Conservation (phyloP, 129 eudicot species). For the Flaveria sonorensis region DNA sequence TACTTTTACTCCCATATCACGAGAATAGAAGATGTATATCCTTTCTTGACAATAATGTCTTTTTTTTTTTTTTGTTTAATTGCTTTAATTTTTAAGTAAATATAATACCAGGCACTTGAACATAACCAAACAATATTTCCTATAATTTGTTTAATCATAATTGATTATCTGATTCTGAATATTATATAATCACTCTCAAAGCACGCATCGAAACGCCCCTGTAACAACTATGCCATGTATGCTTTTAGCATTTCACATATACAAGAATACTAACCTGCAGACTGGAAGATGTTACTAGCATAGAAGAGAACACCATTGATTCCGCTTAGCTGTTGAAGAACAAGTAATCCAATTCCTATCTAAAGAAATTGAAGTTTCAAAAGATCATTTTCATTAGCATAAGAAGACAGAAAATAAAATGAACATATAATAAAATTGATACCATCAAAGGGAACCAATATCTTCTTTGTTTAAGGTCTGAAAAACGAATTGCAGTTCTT, state of each 20-base stretch:
- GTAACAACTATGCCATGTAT: background rate
- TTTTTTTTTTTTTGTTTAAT: background rate
- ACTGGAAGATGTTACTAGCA: slow-evolving; percentile 72
- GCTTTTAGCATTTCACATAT: background rate
- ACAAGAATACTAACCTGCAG: slow-evolving; percentile 60
- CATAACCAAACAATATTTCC: background rate
- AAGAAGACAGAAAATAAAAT: background rate
- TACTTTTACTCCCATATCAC: background rate
- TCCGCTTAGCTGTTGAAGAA: slow-evolving; percentile 83
- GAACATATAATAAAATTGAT: slow-evolving; percentile 8
- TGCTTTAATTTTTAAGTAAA: background rate
- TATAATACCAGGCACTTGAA: background rate
- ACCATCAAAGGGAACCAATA: slow-evolving; percentile 97
- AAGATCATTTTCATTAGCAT: background rate
- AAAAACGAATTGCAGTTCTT: slow-evolving; percentile 76
- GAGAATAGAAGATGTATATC: background rate
- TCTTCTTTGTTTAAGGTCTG: slow-evolving; percentile 84
- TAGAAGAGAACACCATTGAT: slow-evolving; percentile 88
- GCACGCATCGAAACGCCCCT: slow-evolving; percentile 3
- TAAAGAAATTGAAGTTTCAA: slow-evolving; percentile 34
- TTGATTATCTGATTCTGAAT: background rate
- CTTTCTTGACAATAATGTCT: background rate
- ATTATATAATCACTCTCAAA: background rate
- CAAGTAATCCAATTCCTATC: slow-evolving; percentile 91
- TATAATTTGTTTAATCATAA: background rate